Evolutionary conservation across 106 monocot genomes (phyloP).

Genomic region (Cymbidium sinense): DNA sequence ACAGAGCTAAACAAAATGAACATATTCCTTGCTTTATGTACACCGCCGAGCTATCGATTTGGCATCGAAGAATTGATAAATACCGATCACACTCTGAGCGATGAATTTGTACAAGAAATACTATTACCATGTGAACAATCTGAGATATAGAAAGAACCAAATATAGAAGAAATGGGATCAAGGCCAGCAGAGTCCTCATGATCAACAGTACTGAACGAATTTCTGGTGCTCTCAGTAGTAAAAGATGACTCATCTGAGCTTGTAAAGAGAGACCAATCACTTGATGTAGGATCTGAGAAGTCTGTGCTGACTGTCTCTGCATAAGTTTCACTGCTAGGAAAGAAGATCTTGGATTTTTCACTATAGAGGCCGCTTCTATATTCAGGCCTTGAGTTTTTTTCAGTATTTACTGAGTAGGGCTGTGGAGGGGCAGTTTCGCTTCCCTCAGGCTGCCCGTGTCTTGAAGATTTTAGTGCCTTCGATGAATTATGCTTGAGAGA

Average conservation of each 20-base stretch:
- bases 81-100: constrained; percentile 17
- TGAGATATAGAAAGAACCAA: constrained; percentile 43
- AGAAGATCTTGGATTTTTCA: constrained; percentile 6
- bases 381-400: constrained; percentile 18
- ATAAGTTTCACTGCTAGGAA: constrained; percentile 6
- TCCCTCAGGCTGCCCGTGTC: constrained; percentile 13
- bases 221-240: constrained; percentile 83
- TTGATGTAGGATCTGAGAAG: constrained; percentile 79
- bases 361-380: not conserved
- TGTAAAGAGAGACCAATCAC: constrained; percentile 91
- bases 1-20: constrained; percentile 5
- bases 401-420: not conserved
- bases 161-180: constrained; percentile 73
- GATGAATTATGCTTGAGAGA: constrained; percentile 9
- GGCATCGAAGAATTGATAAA: constrained; percentile 30
- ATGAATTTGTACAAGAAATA: constrained; percentile 36
- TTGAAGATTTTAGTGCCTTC: constrained; percentile 25
- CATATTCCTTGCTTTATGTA: constrained; percentile 31
- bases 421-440: not conserved
- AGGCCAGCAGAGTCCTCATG: constrained; percentile 36
- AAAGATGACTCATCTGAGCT: constrained; percentile 97
- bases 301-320: constrained; percentile 29
- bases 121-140: constrained; percentile 32
- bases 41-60: constrained; percentile 8
- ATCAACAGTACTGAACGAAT: constrained; percentile 86